These are phyloP conservation scores for Trichoderma pleuroti DNA, from an alignment of 2,329 filamentous ascomycete genomes.

Conservation along the genomic window DNA sequence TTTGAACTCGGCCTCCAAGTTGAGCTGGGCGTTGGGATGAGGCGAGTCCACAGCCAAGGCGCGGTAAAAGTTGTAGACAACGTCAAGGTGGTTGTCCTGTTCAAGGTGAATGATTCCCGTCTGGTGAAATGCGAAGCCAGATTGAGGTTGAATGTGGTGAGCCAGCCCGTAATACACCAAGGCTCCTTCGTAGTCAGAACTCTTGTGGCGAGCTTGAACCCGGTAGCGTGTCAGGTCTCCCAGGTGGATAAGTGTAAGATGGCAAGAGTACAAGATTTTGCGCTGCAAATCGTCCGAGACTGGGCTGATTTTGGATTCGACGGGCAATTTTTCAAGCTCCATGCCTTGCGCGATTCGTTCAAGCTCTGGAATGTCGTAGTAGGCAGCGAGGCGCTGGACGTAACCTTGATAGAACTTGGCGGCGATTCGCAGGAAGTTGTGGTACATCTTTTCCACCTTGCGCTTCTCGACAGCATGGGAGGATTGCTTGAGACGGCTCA, in stretches of 20 bases:
- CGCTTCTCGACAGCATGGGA: conserved; percentile 61
- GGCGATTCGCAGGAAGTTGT: conserved; percentile 80
- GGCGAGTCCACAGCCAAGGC: conserved; percentile 71
- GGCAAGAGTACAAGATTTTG: conserved; percentile 69
- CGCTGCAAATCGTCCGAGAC: conserved; percentile 49
- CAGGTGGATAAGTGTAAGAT: conserved; percentile 78
- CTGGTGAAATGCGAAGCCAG: conserved; percentile 84
- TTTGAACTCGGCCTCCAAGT: conserved; percentile 76
- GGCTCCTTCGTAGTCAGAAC: conserved; percentile 73
- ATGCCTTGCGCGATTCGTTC: conserved; percentile 42
- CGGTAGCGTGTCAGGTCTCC: conserved; percentile 90
- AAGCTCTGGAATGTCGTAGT: conserved; percentile 53
- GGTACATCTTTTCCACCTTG: conserved; percentile 77
- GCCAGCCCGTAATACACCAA: conserved; percentile 83
- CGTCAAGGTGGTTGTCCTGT: conserved; percentile 74
- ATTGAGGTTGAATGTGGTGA: conserved; percentile 70
- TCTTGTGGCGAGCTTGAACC: conserved; percentile 66
- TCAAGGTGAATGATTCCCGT: conserved; percentile 80
- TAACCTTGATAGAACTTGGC: conserved; percentile 86
- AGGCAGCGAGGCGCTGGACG: conserved; percentile 69
- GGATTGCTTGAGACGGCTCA: conserved; percentile 53
- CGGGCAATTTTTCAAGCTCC: conserved; percentile 41
- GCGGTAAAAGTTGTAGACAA: conserved; percentile 86
- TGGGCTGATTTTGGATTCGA: conserved; percentile 43
- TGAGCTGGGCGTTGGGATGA: conserved; percentile 68